Percentiles rank a stretch among this genome's conserved stretches.
Conservation (phyloP, 1,284 basidiomycete genomes). For the Mycosarcoma mackinlayi region DNA sequence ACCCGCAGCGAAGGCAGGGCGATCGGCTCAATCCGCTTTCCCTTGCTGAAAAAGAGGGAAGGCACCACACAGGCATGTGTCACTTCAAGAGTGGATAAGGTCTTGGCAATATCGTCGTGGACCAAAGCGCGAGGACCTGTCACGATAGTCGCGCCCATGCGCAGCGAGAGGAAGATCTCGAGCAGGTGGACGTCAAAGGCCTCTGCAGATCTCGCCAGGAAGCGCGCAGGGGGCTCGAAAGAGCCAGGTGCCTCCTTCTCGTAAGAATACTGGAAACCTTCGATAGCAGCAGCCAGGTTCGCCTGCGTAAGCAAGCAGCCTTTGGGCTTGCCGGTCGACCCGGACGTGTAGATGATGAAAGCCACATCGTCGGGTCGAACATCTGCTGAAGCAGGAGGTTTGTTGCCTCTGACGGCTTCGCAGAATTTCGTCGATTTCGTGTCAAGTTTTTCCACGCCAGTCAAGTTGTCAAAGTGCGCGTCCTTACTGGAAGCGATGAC, state of each 20-base stretch:
- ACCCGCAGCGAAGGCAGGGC: slow-evolving; percentile 55
- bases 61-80: slow-evolving; percentile 67
- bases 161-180: slow-evolving; percentile 65
- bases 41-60: slow-evolving; percentile 62
- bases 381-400: background rate
- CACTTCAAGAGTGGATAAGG: slow-evolving; percentile 52
- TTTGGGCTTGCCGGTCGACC: slow-evolving; percentile 63
- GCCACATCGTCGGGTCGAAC: slow-evolving; percentile 41
- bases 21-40: slow-evolving; percentile 48
- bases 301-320: slow-evolving; percentile 58
- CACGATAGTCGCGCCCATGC: slow-evolving; percentile 62
- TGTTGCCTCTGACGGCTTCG: background rate
- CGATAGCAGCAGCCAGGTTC: slow-evolving; percentile 58
- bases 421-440: slow-evolving; percentile 20
- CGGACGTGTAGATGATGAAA: slow-evolving; percentile 66
- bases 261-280: slow-evolving; percentile 47
- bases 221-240: slow-evolving; percentile 42
- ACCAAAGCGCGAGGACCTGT: slow-evolving; percentile 59
- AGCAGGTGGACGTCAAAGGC: slow-evolving; percentile 67
- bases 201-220: slow-evolving; percentile 64
- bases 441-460: slow-evolving; percentile 7
- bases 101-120: slow-evolving; percentile 60
- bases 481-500: slow-evolving; percentile 34
- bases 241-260: slow-evolving; percentile 52
- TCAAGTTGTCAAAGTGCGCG: background rate